Evolutionary conservation across 495 filamentous ascomycete species (phyloP).

Genomic region (Penicillium nucicola): DNA sequence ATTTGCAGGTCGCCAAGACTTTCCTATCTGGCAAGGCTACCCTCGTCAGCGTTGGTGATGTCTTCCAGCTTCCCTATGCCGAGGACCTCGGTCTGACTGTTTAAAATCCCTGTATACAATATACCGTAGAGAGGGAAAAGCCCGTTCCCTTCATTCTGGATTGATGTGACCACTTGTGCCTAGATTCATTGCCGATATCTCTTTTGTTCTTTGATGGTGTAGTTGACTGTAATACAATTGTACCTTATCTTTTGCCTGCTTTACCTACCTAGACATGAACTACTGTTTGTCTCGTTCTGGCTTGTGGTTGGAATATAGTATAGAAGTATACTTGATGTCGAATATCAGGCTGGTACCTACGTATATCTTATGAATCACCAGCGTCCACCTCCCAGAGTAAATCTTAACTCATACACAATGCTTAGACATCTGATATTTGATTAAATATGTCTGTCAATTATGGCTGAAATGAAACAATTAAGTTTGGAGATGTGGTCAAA

Average conservation of each 20-base stretch:
- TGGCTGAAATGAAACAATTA: no score
- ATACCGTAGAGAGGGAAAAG: slow-evolving; percentile 43
- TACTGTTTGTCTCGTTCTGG: neutral
- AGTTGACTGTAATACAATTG: slow-evolving; percentile 52
- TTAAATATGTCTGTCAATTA: no score
- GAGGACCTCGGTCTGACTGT: slow-evolving; percentile 92
- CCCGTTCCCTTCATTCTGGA: slow-evolving; percentile 29
- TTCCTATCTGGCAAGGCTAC: slow-evolving; percentile 86
- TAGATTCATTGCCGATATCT: slow-evolving; percentile 43
- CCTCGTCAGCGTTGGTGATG: slow-evolving; percentile 73
- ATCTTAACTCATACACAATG: no score
- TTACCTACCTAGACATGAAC: neutral
- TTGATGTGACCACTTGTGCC: slow-evolving; percentile 36
- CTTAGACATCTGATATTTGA: no score
- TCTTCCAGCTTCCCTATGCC: slow-evolving; percentile 83
- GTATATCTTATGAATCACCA: no score
- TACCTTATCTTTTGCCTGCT: slow-evolving; percentile 29
- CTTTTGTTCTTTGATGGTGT: slow-evolving; percentile 38
- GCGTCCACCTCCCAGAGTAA: no score
- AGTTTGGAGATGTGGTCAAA: no score
- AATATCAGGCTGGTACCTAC: no score
- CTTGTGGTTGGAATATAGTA: neutral
- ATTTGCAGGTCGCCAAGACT: slow-evolving; percentile 71
- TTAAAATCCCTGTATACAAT: slow-evolving; percentile 56
- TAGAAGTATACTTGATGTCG: no score